Evolutionary conservation across 1,139 yeast genomes (phyloP), one percentile per base, ranked within the genome.

Genomic region (Geotrichum histeridarum): DNA sequence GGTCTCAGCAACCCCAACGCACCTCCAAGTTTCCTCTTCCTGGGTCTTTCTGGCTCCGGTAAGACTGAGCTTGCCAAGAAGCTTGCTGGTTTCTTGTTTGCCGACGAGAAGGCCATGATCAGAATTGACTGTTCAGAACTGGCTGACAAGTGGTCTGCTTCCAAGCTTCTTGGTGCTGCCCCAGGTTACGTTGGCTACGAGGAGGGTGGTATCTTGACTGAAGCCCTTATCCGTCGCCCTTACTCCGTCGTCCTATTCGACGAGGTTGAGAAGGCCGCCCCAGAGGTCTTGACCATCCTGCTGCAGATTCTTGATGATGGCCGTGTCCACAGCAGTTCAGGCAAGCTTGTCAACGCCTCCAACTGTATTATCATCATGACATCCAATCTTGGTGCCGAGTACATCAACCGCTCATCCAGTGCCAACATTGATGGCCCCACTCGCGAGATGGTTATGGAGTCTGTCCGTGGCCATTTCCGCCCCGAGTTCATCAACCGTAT

Each of bases 181-280:
- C 97, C 99, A 1, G 99, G 99, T 65, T 94, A 93, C 68, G 88
- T 93, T 64, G 99, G 99, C 43, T 93, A 88, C 69, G 98, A 91
- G 70, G 97, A 93, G 70, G 98, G 99, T 70, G 99, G 99, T 63
- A 82, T 91, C 63, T 78, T 93, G 63, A 93, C 99, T 1, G 96
- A 93, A 66, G 95, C 94, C 58, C 77, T 93, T 59, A 79, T 89
- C 58, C 82, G 97, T 68, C 84, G 86, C 60, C 99, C 99, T 53
- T 94, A 93, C 75, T 87, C 98, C 4, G 99, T 94, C 31, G 80
- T 93, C 33, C 77, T 93, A 61, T 93, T 93, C 67, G 99, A 93
- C 73, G 99, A 93, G 73, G 95, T 93, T 56, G 99, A 93, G 68
- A 93, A 93, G 73, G 99, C 99, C n/a, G 96, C 96, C 1, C 99